Conservation (phyloP, 2,329 filamentous ascomycete genomes). For the Fusarium solani-melongenae region DNA sequence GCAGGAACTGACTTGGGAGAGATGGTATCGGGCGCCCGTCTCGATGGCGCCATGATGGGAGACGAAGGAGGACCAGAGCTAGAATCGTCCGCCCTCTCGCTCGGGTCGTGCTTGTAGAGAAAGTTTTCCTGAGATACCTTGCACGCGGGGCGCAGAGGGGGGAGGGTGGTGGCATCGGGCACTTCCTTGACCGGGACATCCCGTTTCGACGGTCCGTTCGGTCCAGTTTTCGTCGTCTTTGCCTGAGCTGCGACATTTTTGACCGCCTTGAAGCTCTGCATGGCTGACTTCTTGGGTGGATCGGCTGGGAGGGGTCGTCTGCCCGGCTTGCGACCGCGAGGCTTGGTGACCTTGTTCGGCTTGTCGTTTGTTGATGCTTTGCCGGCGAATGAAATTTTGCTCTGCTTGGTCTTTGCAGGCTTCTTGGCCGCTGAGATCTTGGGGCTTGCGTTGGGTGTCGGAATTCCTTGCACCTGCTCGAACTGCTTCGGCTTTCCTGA, state of each 20-base stretch:
- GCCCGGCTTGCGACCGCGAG: conserved; percentile 44
- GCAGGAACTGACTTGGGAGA: conserved; percentile 56
- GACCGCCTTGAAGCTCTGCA: conserved; percentile 46
- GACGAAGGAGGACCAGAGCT: conserved; percentile 31
- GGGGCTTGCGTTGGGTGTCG: conserved; percentile 69
- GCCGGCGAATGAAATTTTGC: conserved; percentile 59
- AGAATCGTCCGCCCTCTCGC: conserved; percentile 12
- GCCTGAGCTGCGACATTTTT: conserved; percentile 33
- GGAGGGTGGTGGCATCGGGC: conserved; percentile 18
- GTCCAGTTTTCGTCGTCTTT: conserved; percentile 33
- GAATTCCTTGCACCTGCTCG: conserved; percentile 61
- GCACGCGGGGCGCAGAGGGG: conserved; percentile 39
- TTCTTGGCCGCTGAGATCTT: conserved; percentile 57
- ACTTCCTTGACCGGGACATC: conserved; percentile 1
- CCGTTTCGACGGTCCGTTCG: conserved; percentile 6
- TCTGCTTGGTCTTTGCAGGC: conserved; percentile 60
- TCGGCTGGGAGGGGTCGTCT: conserved; percentile 52
- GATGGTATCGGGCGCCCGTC: conserved; percentile 50
- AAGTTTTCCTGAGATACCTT: conserved; percentile 30
- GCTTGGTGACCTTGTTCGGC: conserved; percentile 42
- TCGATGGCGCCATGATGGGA: conserved; percentile 26
- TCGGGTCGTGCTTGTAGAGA: conserved; percentile 25
- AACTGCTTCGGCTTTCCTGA: conserved; percentile 54
- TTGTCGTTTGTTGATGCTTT: conserved; percentile 29
- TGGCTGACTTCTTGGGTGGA: conserved; percentile 55